A percentile compares a stretch with the other conserved stretches of the same genome.
phyloP scores from a whole-genome alignment of 345 rosid genomes.

The Gossypium ekmanianum region DNA sequence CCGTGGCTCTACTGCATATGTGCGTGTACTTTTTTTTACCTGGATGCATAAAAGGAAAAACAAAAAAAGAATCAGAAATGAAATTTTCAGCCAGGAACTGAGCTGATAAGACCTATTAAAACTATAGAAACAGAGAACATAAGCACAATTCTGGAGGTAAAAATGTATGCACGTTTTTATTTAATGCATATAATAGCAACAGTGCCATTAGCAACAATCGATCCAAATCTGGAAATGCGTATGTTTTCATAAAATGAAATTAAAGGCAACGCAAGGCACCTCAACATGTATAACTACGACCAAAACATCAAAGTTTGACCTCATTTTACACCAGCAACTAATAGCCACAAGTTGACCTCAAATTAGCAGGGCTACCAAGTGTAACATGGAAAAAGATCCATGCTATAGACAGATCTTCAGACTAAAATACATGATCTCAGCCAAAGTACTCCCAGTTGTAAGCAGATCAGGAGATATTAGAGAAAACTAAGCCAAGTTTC shows the following conservation, averaged over 20 bases:
- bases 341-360: neutral
- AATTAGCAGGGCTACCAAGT: neutral
- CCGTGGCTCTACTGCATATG: constrained; percentile 48
- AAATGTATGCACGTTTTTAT: neutral
- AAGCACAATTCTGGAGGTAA: neutral
- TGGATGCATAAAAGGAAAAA: constrained; percentile 22
- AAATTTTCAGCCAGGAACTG: constrained; percentile 10
- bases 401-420: neutral
- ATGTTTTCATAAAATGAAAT: neutral
- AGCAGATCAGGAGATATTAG: neutral
- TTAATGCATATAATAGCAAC: constrained; percentile 1
- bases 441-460: neutral
- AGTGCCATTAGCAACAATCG: neutral
- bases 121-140: neutral
- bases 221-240: neutral
- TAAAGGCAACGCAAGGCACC: neutral
- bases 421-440: neutral
- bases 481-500: neutral
- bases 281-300: neutral
- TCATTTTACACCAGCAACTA: neutral
- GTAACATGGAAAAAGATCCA: neutral
- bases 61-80: neutral
- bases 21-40: constrained; percentile 57
- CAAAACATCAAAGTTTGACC: neutral
- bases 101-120: neutral